A percentile compares a stretch with the other conserved stretches of the same genome.
phyloP scores from a whole-genome alignment of 148 eudicot species.

The Euryodendron excelsum region DNA sequence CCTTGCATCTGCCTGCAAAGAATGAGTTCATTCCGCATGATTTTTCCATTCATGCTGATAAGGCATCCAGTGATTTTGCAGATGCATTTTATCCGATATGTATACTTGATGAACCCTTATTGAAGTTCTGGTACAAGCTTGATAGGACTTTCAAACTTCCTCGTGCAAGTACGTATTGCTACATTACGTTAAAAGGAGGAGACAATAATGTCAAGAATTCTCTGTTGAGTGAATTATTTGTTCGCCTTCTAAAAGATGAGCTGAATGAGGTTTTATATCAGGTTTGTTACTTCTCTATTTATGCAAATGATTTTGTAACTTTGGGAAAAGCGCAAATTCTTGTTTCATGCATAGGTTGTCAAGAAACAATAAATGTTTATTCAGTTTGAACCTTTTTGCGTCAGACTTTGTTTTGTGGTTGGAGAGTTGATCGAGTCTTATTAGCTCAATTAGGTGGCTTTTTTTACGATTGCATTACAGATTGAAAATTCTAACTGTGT shows the following conservation, averaged over 20 bases:
- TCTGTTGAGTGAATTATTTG: constrained; percentile 82
- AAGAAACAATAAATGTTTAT: background rate
- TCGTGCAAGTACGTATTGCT: constrained; percentile 95
- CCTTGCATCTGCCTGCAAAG: constrained; percentile 78
- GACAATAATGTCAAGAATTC: constrained; percentile 53
- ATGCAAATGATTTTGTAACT: background rate
- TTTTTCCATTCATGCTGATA: constrained; percentile 66
- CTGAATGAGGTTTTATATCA: constrained; percentile 89
- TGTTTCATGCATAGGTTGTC: background rate
- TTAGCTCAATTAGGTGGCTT: background rate
- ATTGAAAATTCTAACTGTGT: background rate
- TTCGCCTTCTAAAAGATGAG: constrained; percentile 84
- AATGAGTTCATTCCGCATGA: constrained; percentile 86
- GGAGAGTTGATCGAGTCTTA: background rate
- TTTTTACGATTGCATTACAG: background rate
- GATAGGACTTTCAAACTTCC: constrained; percentile 85
- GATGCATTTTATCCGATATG: constrained; percentile 56
- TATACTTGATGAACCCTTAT: constrained; percentile 74
- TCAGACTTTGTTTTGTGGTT: background rate
- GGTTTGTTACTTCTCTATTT: constrained; percentile 40
- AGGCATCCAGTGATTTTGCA: constrained; percentile 33
- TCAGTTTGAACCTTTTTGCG: background rate
- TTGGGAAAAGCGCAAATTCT: background rate
- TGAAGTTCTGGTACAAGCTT: constrained; percentile 93
- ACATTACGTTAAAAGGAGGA: constrained; percentile 73